Evolutionary conservation across 768 basidiomycete species (phyloP), one percentile per base, ranked within the genome.

Genomic region (Suillus brevipes): DNA sequence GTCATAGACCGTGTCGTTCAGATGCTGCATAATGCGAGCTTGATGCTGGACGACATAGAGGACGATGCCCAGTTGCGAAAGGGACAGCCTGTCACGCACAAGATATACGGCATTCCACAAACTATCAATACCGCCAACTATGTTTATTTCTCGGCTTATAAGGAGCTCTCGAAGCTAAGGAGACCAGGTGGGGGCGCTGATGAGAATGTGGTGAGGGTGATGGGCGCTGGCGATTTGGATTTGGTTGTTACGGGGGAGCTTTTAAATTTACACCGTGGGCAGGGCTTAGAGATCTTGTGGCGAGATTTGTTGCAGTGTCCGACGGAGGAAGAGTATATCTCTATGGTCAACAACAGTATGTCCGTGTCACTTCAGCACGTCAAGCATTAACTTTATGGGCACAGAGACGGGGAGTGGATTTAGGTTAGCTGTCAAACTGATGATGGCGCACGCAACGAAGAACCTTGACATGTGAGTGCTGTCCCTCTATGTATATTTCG

Each of bases 71-170:
- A 94, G 69, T 80, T 97, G 45, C 83, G 95, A 25, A 78, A 97
- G 68, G 97, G 97, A 2, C 83, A 86, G 37, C 96, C 96, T 84
- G 72, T 96, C 28, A 87, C 94, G 0, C 96, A 99, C 80, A 94
- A 93, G 80, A 97, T 99, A 69, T 99, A 97, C 70, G 97, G 97
- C 2, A 80, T 97, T 3, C 94, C 97, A 0, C 97, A 98, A 73
- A 97, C 97, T 0, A 95, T 99, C 79, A 99, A 99, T 74, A 89
- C 91, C 0, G 97, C 97, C 0, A 98, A 97, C 73, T 99, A 98
- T 68, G 94, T 95, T 36, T 98, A 97, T 74, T 99, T 99, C 72
- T 85, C 94, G 50, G 97, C 96, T 0, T 95, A 90, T 74, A 85
- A 94, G 69, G 92, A 97, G 68, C 83, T 98, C 1, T 67, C 75